phyloP scores from a whole-genome alignment of 768 basidiomycete species.

The Auriscalpium microsporum region DNA sequence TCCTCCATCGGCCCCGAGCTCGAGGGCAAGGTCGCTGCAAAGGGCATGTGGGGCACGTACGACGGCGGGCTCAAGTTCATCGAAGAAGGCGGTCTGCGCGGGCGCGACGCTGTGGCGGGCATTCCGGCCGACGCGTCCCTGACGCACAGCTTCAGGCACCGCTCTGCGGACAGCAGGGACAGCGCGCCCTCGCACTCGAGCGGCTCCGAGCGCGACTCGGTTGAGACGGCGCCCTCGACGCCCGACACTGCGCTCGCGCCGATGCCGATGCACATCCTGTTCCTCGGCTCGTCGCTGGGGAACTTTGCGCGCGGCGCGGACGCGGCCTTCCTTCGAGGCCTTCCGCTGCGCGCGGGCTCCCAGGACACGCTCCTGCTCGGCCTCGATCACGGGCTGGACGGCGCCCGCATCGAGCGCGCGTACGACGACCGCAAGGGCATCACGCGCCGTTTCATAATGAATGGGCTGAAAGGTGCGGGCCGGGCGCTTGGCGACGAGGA shows the following conservation, averaged over 20 bases:
- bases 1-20: conserved; percentile 58
- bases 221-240: conserved; percentile 34
- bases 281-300: conserved; percentile 87
- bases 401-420: conserved; percentile 65
- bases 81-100: conserved; percentile 49
- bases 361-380: conserved; percentile 86
- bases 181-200: conserved; percentile 14
- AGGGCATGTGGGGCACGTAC: conserved; percentile 88
- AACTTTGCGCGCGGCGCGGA: conserved; percentile 76
- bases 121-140: conserved; percentile 2
- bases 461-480: conserved; percentile 68
- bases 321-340: conserved; percentile 60
- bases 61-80: conserved; percentile 82
- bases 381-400: conserved; percentile 77
- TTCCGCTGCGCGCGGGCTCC: conserved; percentile 67
- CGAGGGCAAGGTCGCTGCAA: conserved; percentile 64
- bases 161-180: conserved; percentile 32
- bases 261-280: conserved; percentile 72
- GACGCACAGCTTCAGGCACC: conserved; percentile 20
- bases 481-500: conserved; percentile 56
- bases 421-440: conserved; percentile 78
- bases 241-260: conserved; percentile 30
- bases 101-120: conserved; percentile 7
- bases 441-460: conserved; percentile 76
- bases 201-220: conserved; percentile 12